These are phyloP conservation scores for Pythium volutum DNA, from an alignment of 352 stramenopile genomes.

Conservation along the genomic window DNA sequence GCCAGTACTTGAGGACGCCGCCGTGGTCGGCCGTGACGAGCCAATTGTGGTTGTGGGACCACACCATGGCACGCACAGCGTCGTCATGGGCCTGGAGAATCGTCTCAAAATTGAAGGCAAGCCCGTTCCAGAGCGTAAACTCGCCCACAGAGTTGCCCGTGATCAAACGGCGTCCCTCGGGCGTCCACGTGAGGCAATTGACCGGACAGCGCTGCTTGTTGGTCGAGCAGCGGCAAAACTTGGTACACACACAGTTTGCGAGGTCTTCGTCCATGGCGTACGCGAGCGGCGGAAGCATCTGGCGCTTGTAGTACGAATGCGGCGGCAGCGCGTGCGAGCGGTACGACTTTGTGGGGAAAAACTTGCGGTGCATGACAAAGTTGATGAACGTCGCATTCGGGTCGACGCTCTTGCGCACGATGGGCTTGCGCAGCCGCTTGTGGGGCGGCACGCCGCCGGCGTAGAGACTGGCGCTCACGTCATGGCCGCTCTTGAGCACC, in stretches of 20 bases:
- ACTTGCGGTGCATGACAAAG: slow-evolving; percentile 74
- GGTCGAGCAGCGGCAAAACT: slow-evolving; percentile 86
- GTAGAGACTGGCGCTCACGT: slow-evolving; percentile 69
- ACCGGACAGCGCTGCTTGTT: slow-evolving; percentile 92
- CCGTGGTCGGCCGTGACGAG: slow-evolving; percentile 88
- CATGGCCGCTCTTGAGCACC: slow-evolving; percentile 74
- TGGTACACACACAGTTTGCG: slow-evolving; percentile 78
- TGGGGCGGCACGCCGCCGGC: slow-evolving; percentile 61
- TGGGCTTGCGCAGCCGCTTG: slow-evolving; percentile 86
- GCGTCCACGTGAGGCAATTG: slow-evolving; percentile 95
- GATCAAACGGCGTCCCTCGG: slow-evolving; percentile 92
- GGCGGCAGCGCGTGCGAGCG: slow-evolving; percentile 55
- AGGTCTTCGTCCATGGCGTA: slow-evolving; percentile 65
- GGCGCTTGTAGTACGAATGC: slow-evolving; percentile 83
- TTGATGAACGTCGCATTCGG: slow-evolving; percentile 85
- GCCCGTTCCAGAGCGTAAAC: slow-evolving; percentile 98
- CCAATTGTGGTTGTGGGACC: slow-evolving; percentile 90
- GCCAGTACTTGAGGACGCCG: slow-evolving; percentile 92
- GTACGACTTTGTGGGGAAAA: slow-evolving; percentile 48
- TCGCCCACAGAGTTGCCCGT: slow-evolving; percentile 96
- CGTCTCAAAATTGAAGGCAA: slow-evolving; percentile 97
- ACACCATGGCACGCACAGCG: slow-evolving; percentile 88
- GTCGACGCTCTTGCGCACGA: slow-evolving; percentile 85
- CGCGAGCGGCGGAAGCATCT: slow-evolving; percentile 73
- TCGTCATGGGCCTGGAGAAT: slow-evolving; percentile 93